Percentiles rank a stretch among this genome's conserved stretches.
Evolutionary conservation across 139 green algal genomes (phyloP).

Genomic region (Diplosphaera chodatii): DNA sequence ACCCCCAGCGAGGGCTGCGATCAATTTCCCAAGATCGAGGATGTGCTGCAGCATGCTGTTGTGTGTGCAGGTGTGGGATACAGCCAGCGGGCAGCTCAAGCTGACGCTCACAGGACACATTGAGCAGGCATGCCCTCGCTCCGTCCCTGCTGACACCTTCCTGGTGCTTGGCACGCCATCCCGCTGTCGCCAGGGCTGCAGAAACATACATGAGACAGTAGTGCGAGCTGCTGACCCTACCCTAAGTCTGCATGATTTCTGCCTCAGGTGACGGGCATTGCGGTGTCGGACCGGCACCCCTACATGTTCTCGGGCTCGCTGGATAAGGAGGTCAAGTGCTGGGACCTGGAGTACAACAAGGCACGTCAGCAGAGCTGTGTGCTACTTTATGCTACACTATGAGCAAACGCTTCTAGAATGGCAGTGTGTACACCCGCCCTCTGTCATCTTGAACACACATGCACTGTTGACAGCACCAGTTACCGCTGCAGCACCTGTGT

Average conservation of each 20-base stretch:
- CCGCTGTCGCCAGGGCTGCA: no score
- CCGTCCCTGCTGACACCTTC: no score
- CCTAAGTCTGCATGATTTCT: neutral
- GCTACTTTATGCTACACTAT: no score
- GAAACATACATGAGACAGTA: neutral
- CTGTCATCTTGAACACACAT: no score
- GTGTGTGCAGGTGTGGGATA: conserved; percentile 66
- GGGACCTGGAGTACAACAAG: conserved; percentile 99
- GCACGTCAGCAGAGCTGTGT: conserved; percentile 16
- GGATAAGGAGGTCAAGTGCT: conserved; percentile 99
- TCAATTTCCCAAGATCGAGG: no score
- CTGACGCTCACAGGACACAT: conserved; percentile 99
- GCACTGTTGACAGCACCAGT: no score
- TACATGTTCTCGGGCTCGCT: conserved; percentile 97
- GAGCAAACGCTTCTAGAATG: no score
- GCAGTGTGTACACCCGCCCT: no score
- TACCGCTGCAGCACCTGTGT: no score
- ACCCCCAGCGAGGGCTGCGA: no score
- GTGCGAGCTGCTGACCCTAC: no score
- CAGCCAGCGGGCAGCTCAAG: conserved; percentile 81
- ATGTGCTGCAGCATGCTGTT: no score
- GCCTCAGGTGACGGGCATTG: conserved; percentile 80
- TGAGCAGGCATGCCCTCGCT: conserved; percentile 64
- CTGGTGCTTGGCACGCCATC: neutral
- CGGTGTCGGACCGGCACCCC: conserved; percentile 74